These are phyloP conservation scores for Yarrowia divulgata DNA, from an alignment of 805 yeast genomes.

Conservation along the genomic window DNA sequence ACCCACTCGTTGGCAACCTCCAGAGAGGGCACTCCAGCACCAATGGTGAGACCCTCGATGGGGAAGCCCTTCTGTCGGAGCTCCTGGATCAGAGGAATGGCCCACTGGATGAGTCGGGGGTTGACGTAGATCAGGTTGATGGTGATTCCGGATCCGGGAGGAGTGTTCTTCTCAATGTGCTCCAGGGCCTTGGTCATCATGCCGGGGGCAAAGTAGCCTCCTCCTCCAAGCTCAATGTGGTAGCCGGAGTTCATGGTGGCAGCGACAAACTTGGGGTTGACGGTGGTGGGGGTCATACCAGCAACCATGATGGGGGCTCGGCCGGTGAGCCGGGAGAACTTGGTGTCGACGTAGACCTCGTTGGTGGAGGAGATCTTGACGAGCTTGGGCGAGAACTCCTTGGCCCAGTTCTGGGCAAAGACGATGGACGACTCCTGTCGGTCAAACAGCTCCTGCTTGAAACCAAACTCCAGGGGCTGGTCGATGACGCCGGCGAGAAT, in stretches of 20 bases:
- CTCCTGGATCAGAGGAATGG: conserved; percentile 91
- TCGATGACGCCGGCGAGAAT: conserved; percentile 93
- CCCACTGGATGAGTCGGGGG: conserved; percentile 99
- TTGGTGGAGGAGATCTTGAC: conserved; percentile 71
- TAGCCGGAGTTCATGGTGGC: conserved; percentile 96
- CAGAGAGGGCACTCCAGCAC: conserved; percentile 99
- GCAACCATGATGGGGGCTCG: conserved; percentile 97
- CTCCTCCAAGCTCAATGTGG: conserved; percentile 98
- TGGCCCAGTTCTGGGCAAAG: conserved; percentile 90
- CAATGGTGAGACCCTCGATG: conserved; percentile 92
- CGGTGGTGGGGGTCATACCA: conserved; percentile 99
- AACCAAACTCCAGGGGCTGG: conserved; percentile 78
- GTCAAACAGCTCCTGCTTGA: conserved; percentile 93
- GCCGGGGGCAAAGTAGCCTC: conserved; percentile 87
- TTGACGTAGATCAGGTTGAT: conserved; percentile 93
- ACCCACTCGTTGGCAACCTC: conserved; percentile 98
- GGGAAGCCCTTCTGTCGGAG: conserved; percentile 94
- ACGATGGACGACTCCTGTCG: conserved; percentile 67
- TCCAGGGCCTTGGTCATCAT: conserved; percentile 78
- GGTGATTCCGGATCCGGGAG: conserved; percentile 90
- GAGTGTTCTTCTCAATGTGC: conserved; percentile 68
- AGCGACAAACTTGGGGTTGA: conserved; percentile 90
- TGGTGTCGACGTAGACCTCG: conserved; percentile 87
- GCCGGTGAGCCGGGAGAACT: conserved; percentile 88
- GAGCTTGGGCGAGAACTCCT: conserved; percentile 85